Conservation (phyloP, 352 stramenopile genomes). For the Elongisporangium undulatum region DNA sequence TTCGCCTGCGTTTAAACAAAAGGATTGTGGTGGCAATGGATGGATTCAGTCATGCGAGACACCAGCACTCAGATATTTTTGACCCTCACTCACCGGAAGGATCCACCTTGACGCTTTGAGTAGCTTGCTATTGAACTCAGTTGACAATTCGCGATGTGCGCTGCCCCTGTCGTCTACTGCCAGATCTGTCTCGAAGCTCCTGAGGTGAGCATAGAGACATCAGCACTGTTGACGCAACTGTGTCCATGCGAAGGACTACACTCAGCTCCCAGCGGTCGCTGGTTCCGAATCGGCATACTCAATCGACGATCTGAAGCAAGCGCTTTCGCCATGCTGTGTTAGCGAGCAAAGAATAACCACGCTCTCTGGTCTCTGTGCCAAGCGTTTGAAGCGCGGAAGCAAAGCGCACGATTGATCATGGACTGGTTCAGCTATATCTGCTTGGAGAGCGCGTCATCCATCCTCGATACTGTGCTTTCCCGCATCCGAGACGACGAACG, state of each 20-base stretch:
- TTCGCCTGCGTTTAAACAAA: too few species aligned
- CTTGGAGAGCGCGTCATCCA: constrained; percentile 7
- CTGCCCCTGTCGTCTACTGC: constrained; percentile 8
- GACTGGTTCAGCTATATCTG: background rate
- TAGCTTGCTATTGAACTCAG: too few species aligned
- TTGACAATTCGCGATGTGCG: background rate
- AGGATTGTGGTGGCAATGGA: too few species aligned
- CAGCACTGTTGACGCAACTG: constrained; percentile 10
- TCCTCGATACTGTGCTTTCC: constrained; percentile 15
- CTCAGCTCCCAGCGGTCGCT: constrained; percentile 16
- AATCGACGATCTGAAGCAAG: background rate
- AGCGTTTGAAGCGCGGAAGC: background rate
- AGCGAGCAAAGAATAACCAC: background rate
- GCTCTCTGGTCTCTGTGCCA: background rate
- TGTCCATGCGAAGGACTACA: constrained; percentile 30
- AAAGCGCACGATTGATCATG: background rate
- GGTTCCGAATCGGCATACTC: background rate
- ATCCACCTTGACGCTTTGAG: too few species aligned
- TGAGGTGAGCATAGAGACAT: constrained; percentile 1
- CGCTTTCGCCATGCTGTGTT: background rate
- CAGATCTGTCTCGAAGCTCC: constrained; percentile 37
- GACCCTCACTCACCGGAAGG: too few species aligned
- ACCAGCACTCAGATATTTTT: too few species aligned
- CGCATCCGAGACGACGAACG: constrained; percentile 35
- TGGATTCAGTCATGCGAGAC: too few species aligned